These are phyloP conservation scores for Corylus avellana DNA, from an alignment of 306 rosid genomes.

Conservation along the genomic window DNA sequence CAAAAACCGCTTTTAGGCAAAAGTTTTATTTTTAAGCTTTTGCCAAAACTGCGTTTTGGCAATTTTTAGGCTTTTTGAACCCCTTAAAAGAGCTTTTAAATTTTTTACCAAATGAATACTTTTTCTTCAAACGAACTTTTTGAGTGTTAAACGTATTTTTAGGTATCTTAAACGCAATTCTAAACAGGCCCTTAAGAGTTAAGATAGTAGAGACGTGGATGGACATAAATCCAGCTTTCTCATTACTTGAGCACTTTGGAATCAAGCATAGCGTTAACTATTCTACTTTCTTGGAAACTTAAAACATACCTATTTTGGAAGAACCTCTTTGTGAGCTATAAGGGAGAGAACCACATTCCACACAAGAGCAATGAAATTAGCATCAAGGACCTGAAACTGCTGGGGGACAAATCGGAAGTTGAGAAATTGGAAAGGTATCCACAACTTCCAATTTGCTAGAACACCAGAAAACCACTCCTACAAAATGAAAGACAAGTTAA, in stretches of 20 bases:
- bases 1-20: too few relatives aligned
- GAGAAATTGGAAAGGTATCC: slow-evolving; percentile 98
- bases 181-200: not conserved
- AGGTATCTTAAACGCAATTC: too few relatives aligned
- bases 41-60: too few relatives aligned
- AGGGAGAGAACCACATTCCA: slow-evolving; percentile 98
- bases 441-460: slow-evolving; percentile 88
- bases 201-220: not conserved
- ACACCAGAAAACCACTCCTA: slow-evolving; percentile 94
- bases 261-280: not conserved
- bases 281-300: slow-evolving; percentile 12
- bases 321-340: slow-evolving; percentile 83
- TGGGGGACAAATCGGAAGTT: slow-evolving; percentile 97
- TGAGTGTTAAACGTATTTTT: too few relatives aligned
- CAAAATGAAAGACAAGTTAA: slow-evolving; percentile 24
- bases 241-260: not conserved
- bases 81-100: too few relatives aligned
- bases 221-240: not conserved
- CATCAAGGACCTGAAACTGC: slow-evolving; percentile 93
- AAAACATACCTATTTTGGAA: slow-evolving; percentile 55
- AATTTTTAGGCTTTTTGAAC: too few relatives aligned
- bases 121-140: too few relatives aligned
- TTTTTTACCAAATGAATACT: too few relatives aligned
- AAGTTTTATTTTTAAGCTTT: too few relatives aligned
- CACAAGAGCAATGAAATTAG: slow-evolving; percentile 69